These are phyloP conservation scores for Globisporangium sylvaticum DNA, from an alignment of 352 stramenopile genomes.

Conservation along the genomic window DNA sequence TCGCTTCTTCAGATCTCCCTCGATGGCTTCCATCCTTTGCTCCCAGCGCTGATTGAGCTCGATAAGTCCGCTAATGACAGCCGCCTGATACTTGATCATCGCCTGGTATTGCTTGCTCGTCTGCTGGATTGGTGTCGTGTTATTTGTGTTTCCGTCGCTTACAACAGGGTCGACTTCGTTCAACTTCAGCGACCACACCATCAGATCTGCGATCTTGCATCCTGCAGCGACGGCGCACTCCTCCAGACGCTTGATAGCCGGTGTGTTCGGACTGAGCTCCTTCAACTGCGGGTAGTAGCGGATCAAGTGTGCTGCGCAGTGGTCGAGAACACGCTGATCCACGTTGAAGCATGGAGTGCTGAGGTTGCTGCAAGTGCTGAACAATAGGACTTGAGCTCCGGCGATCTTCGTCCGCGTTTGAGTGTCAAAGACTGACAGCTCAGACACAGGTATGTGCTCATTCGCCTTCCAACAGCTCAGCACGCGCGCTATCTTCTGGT, in stretches of 20 bases:
- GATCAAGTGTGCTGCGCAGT: not conserved
- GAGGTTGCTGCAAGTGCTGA: not conserved
- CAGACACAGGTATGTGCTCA: not conserved
- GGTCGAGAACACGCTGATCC: not conserved
- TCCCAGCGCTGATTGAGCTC: constrained; percentile 2
- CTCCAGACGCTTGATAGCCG: not conserved
- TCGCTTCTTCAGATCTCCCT: not conserved
- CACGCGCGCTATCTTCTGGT: not conserved
- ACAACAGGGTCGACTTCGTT: not conserved
- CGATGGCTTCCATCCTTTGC: not conserved
- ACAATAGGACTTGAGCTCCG: not conserved
- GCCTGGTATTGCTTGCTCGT: no score
- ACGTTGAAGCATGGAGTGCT: not conserved
- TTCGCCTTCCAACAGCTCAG: not conserved
- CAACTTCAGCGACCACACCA: constrained; percentile 8
- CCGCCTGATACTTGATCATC: constrained; percentile 5
- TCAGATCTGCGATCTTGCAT: not conserved
- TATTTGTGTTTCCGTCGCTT: not conserved
- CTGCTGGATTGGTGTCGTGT: not conserved
- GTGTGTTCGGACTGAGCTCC: not conserved
- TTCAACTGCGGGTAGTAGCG: not conserved
- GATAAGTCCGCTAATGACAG: constrained; percentile 9
- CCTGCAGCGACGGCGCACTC: not conserved
- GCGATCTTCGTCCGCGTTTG: not conserved
- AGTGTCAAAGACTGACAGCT: not conserved